Evolutionary conservation across 768 basidiomycete genomes (phyloP), one percentile per base, ranked within the genome.

Genomic region (Holtermannia corniformis): DNA sequence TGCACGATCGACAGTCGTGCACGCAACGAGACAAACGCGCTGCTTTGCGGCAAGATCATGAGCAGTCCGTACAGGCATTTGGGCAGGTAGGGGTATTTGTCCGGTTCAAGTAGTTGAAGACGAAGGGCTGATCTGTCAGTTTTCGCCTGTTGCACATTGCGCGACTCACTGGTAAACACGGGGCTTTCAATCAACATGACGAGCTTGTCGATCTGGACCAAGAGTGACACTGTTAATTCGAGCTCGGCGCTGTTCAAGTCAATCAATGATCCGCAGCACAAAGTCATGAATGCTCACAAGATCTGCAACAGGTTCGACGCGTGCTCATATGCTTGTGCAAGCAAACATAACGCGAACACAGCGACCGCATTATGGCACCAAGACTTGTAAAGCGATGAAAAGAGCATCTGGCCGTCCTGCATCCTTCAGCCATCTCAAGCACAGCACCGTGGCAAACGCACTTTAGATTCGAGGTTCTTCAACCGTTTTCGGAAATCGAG

Each of bases 291-390:
- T 21, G 70, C 83, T 54, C 68, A 91, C 93, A 99, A 96, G 55
- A 95, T 97, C 56, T 88, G 84, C 16, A 99, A 77, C 3, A 99
- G 78, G 70, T 92, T 96, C 20, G 90, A 93, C 1, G 93, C 95
- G 72, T 99, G 95, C 70, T 99, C 95, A 61, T 99, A 99, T 2
- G 95, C 93, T 70, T 99, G 95, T 4, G 95, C 95, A 22, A 99
- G 78, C 24, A 99, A 78, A 71, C 95, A 99, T 4, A 99, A 78
- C 1, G 95, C 90, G 68, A 99, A 95, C 1, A 90, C 90, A 0
- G 95, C 85, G 41, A 97, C 92, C 1, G 93, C 87, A 65, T 96
- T 96, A 63, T 99, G 95, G 69, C 91, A 97, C 95, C 95, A 99
- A 19, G 91, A 97, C 19, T 89, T 80, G 64, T 99, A 99, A 2